phyloP scores from a whole-genome alignment of 2,329 filamentous ascomycete genomes.

The Aspergillus sp. region DNA sequence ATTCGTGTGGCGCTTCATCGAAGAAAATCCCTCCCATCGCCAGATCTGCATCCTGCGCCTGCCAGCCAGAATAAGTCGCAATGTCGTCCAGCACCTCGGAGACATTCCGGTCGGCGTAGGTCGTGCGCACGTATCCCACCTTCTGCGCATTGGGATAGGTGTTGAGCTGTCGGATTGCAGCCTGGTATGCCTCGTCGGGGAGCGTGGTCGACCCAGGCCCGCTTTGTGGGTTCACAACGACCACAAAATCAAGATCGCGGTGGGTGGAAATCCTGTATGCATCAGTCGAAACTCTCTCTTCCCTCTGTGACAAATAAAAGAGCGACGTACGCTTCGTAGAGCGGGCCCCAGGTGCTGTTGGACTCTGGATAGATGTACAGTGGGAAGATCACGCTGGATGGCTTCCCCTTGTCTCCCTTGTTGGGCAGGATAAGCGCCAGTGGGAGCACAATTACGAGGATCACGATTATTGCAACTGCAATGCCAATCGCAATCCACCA shows the following conservation, averaged over 20 bases:
- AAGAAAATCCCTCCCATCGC: slow-evolving; percentile 42
- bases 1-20: slow-evolving; percentile 34
- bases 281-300: background rate
- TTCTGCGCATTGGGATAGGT: slow-evolving; percentile 38
- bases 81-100: slow-evolving; percentile 37
- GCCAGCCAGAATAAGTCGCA: slow-evolving; percentile 39
- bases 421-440: slow-evolving; percentile 13
- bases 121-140: slow-evolving; percentile 45
- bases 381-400: slow-evolving; percentile 21
- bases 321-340: slow-evolving; percentile 21
- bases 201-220: slow-evolving; percentile 33
- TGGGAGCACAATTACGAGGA: slow-evolving; percentile 18
- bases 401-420: slow-evolving; percentile 4
- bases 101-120: slow-evolving; percentile 32
- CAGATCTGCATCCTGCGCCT: slow-evolving; percentile 25
- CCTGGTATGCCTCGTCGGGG: slow-evolving; percentile 37
- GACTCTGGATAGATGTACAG: slow-evolving; percentile 27
- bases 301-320: too few relatives aligned
- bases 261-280: slow-evolving; percentile 17
- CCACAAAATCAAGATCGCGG: slow-evolving; percentile 25
- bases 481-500: slow-evolving; percentile 14
- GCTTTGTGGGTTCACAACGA: slow-evolving; percentile 32
- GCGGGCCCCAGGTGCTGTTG: slow-evolving; percentile 21
- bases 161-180: slow-evolving; percentile 38
- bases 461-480: slow-evolving; percentile 11